phyloP scores from a whole-genome alignment of 768 basidiomycete species.

The Suillus plorans region DNA sequence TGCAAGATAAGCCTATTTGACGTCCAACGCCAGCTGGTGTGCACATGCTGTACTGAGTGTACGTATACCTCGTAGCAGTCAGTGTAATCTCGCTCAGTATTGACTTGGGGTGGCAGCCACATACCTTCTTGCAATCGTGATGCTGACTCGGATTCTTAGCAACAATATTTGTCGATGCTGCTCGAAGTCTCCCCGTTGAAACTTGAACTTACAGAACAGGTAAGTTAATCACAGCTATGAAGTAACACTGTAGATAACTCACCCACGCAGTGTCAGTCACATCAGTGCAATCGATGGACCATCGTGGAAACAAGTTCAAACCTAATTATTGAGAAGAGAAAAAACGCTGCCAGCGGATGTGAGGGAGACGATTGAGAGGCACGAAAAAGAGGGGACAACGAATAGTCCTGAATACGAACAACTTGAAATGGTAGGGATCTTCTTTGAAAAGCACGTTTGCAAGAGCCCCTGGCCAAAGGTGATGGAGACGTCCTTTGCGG shows the following conservation, averaged over 20 bases:
- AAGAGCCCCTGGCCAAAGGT: slow-evolving; percentile 28
- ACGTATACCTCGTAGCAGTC: no score
- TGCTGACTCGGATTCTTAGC: not conserved
- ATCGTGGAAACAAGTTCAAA: not conserved
- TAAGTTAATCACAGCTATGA: not conserved
- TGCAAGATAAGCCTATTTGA: not conserved
- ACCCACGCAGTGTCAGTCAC: not conserved
- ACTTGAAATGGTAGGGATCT: slow-evolving; percentile 15
- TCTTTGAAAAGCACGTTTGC: slow-evolving; percentile 30
- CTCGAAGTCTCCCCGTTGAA: not conserved
- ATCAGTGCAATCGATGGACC: not conserved
- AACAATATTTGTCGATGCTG: not conserved
- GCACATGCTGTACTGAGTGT: no score
- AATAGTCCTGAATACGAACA: slow-evolving; percentile 24
- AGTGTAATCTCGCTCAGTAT: no score
- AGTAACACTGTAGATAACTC: not conserved
- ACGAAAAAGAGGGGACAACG: slow-evolving; percentile 26
- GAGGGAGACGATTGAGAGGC: slow-evolving; percentile 17
- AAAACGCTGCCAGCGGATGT: slow-evolving; percentile 21
- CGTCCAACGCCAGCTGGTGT: no score
- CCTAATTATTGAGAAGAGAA: no score
- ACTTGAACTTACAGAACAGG: not conserved
- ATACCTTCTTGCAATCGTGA: not conserved
- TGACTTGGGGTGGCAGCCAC: not conserved
- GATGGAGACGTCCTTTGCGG: slow-evolving; percentile 17